phyloP scores from a whole-genome alignment of 495 filamentous ascomycete genomes.

The Tuber indicum region DNA sequence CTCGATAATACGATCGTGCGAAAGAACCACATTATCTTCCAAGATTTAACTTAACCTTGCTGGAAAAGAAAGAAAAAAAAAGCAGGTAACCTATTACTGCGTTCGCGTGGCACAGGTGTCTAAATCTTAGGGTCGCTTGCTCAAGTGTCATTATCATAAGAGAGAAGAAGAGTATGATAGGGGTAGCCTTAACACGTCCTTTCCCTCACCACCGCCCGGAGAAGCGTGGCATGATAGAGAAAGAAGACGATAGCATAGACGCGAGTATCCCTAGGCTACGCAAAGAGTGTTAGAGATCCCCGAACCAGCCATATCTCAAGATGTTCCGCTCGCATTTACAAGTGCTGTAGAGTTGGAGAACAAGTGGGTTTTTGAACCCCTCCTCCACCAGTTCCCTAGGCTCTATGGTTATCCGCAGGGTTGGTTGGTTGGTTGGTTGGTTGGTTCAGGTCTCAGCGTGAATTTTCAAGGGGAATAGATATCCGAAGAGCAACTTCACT shows the following conservation, averaged over 20 bases:
- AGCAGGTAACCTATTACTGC: not conserved
- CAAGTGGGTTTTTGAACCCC: not conserved
- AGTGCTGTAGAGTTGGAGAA: not conserved
- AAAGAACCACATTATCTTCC: not conserved
- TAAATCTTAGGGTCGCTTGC: not conserved
- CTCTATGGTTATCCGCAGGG: not conserved
- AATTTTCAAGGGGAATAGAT: not conserved
- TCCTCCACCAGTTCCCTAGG: not conserved
- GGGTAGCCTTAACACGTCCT: not conserved
- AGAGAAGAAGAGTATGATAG: no score
- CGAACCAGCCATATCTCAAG: not conserved
- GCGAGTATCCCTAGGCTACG: not conserved
- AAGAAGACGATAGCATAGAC: not conserved
- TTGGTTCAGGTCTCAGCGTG: not conserved
- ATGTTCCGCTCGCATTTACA: not conserved
- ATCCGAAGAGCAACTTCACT: not conserved
- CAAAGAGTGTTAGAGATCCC: not conserved
- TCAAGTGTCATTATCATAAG: not conserved
- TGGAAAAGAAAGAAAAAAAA: not conserved
- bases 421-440: not conserved
- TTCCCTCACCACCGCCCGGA: not conserved
- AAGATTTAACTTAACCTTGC: not conserved
- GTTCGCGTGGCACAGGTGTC: not conserved
- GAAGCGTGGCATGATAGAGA: not conserved
- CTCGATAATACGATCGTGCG: not conserved